Evolutionary conservation across 306 rosid species (phyloP).

Genomic region (Comarum palustre): DNA sequence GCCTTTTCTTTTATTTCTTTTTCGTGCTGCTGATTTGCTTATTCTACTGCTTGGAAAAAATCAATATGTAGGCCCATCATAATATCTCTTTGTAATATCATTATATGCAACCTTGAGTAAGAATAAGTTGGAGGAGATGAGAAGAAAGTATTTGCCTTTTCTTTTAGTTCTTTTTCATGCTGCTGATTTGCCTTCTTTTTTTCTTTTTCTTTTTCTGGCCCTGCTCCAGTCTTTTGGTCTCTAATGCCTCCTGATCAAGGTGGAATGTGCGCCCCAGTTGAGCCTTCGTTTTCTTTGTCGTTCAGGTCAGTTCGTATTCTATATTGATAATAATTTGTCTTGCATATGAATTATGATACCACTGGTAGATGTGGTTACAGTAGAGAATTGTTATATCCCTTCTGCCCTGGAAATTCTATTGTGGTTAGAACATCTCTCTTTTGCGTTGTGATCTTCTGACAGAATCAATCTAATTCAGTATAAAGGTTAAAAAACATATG

Average conservation of each 20-base stretch:
- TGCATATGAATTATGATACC: not conserved
- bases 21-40: slow-evolving; percentile 18
- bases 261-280: slow-evolving; percentile 58
- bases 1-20: slow-evolving; percentile 1
- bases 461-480: not conserved
- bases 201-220: slow-evolving; percentile 16
- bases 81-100: not conserved
- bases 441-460: not conserved
- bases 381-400: not conserved
- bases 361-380: not conserved
- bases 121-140: not conserved
- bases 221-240: slow-evolving; percentile 62
- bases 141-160: not conserved
- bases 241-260: slow-evolving; percentile 59
- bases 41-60: not conserved
- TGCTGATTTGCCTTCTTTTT: slow-evolving; percentile 3
- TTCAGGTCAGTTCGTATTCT: slow-evolving; percentile 47
- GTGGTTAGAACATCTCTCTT: not conserved
- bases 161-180: slow-evolving; percentile 5
- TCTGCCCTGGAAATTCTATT: not conserved
- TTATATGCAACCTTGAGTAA: not conserved
- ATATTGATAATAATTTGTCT: not conserved
- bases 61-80: not conserved
- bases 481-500: not conserved
- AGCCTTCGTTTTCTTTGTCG: slow-evolving; percentile 69